Percentiles rank a stretch among this genome's conserved stretches.
Conservation (phyloP, 345 rosid species). For the Acer campestre region DNA sequence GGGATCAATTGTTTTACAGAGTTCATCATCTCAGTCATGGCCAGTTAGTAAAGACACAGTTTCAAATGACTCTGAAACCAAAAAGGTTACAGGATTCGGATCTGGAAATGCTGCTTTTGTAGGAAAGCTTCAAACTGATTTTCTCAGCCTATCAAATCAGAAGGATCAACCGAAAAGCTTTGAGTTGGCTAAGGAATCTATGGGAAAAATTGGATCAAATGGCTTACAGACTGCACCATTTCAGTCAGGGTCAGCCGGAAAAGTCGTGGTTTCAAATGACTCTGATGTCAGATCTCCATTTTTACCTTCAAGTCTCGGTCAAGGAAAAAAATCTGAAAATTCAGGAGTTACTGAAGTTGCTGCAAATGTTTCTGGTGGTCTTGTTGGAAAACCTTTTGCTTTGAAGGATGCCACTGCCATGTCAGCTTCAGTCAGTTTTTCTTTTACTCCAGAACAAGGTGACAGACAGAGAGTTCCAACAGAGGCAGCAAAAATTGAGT, state of each 20-base stretch:
- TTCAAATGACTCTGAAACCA: conserved; percentile 28
- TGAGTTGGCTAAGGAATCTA: conserved; percentile 36
- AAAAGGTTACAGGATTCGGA: conserved; percentile 39
- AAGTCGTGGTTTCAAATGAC: conserved; percentile 31
- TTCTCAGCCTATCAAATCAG: conserved; percentile 29
- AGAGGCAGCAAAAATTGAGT: conserved; percentile 53
- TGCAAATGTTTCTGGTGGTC: conserved; percentile 34
- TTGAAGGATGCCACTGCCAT: conserved; percentile 35
- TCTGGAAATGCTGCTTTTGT: conserved; percentile 34
- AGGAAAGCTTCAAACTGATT: conserved; percentile 35
- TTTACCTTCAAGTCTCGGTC: conserved; percentile 34
- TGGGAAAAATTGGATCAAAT: conserved; percentile 35
- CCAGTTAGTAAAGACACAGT: conserved; percentile 40
- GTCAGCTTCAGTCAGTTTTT: conserved; percentile 31
- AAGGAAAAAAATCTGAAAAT: conserved; percentile 38
- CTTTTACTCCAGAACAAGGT: conserved; percentile 35
- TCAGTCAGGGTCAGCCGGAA: conserved; percentile 50
- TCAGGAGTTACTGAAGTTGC: conserved; percentile 28
- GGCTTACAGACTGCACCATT: conserved; percentile 35
- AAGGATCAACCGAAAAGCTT: conserved; percentile 31
- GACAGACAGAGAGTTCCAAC: conserved; percentile 34
- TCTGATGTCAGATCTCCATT: conserved; percentile 33
- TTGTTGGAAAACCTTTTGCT: conserved; percentile 44
- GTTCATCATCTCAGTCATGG: conserved; percentile 43
- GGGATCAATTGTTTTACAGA: conserved; percentile 39